A percentile compares a stretch with the other conserved stretches of the same genome.
Conservation (phyloP, 2,329 filamentous ascomycete genomes). For the Parascedosporium putredinis region DNA sequence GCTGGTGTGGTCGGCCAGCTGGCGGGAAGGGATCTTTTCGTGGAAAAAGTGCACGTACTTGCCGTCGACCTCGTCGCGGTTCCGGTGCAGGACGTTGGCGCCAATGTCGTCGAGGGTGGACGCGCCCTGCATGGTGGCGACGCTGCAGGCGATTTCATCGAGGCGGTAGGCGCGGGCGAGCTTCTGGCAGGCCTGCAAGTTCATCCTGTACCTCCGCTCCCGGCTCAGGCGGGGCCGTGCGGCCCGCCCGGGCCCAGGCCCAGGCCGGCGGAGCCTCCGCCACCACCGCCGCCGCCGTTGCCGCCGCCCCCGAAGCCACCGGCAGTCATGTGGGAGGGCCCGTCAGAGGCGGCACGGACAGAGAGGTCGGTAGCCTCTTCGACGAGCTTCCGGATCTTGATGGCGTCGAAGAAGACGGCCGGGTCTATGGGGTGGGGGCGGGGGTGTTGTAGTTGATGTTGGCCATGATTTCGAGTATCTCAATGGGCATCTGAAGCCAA, state of each 20-base stretch:
- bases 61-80: constrained; percentile 58
- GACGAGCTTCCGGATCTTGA: constrained; percentile 70
- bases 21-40: constrained; percentile 72
- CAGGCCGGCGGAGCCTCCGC: constrained; percentile 14
- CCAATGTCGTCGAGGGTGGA: constrained; percentile 70
- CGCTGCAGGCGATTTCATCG: constrained; percentile 74
- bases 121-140: constrained; percentile 73
- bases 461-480: constrained; percentile 69
- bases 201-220: constrained; percentile 68
- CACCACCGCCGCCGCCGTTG: constrained; percentile 31
- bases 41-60: constrained; percentile 91
- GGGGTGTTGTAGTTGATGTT: constrained; percentile 71
- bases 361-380: constrained; percentile 72
- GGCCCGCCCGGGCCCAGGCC: constrained; percentile 35
- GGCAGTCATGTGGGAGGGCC: constrained; percentile 53
- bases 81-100: constrained; percentile 59
- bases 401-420: constrained; percentile 70
- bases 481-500: constrained; percentile 70
- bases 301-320: constrained; percentile 34
- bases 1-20: constrained; percentile 62
- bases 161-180: constrained; percentile 67
- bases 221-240: constrained; percentile 59
- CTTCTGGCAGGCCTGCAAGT: constrained; percentile 70
- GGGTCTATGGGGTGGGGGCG: constrained; percentile 69
- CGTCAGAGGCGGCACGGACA: constrained; percentile 65